A percentile compares a stretch with the other conserved stretches of the same genome.
Conservation (phyloP, 768 basidiomycete species). For the Hemileccinum impolitum region DNA sequence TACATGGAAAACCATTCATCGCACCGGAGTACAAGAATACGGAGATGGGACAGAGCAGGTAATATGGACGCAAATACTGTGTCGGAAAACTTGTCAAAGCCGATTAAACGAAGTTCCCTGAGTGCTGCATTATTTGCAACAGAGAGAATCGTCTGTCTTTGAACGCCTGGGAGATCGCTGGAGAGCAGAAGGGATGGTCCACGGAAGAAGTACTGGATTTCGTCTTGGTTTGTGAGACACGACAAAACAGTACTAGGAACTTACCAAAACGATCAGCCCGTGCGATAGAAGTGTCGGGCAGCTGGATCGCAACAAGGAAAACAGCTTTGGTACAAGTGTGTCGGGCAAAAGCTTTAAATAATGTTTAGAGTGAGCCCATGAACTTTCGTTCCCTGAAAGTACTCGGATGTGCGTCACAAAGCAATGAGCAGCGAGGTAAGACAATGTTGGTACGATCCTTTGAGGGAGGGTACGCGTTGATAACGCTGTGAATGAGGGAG, state of each 20-base stretch:
- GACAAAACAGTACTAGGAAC: conserved; percentile 7
- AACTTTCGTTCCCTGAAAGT: conserved; percentile 36
- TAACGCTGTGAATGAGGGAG: conserved; percentile 49
- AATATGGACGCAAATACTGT: conserved; percentile 49
- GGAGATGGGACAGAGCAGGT: conserved; percentile 40
- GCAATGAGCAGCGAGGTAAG: conserved; percentile 46
- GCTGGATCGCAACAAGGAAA: conserved; percentile 45
- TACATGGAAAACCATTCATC: conserved; percentile 2
- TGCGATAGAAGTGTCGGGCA: conserved; percentile 53
- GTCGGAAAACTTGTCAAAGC: conserved; percentile 53
- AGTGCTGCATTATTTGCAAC: conserved; percentile 34
- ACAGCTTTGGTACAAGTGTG: conserved; percentile 45
- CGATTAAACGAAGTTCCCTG: conserved; percentile 47
- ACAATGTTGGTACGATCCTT: conserved; percentile 41
- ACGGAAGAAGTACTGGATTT: conserved; percentile 53
- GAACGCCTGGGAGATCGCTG: conserved; percentile 50
- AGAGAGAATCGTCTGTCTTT: conserved; percentile 45
- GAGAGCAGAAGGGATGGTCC: conserved; percentile 48
- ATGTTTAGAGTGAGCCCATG: conserved; percentile 39
- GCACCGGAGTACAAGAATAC: conserved; percentile 55
- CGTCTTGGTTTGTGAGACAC: neutral
- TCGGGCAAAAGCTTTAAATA: conserved; percentile 53
- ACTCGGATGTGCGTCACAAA: conserved; percentile 45
- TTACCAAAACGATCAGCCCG: conserved; percentile 54
- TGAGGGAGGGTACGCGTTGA: conserved; percentile 42